Conservation (phyloP, 768 basidiomycete species). For the Boletales sp. region DNA sequence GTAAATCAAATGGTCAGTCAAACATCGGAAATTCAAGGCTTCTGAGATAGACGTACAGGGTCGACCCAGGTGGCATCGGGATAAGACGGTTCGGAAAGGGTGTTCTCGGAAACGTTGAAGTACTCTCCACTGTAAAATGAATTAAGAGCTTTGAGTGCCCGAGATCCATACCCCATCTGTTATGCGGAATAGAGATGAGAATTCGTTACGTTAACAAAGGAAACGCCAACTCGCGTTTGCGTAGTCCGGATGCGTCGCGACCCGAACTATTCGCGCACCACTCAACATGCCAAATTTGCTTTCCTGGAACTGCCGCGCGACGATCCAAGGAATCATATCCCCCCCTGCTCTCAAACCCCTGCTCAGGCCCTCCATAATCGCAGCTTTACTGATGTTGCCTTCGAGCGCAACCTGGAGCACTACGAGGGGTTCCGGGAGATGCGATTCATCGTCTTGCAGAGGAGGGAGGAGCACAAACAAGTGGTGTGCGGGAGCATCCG, state of each 20-base stretch:
- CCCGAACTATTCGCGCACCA: conserved; percentile 86
- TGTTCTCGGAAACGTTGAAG: conserved; percentile 75
- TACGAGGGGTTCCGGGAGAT: conserved; percentile 91
- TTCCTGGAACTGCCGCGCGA: conserved; percentile 95
- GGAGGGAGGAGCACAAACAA: conserved; percentile 95
- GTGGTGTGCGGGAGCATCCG: conserved; percentile 95
- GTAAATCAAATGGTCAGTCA: conserved; percentile 1
- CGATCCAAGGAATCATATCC: conserved; percentile 97
- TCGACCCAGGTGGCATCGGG: conserved; percentile 53
- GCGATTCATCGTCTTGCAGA: conserved; percentile 83
- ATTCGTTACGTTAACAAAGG: neutral
- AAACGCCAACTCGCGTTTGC: conserved; percentile 59
- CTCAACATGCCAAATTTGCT: conserved; percentile 88
- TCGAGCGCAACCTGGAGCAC: conserved; percentile 96
- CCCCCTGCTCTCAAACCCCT: conserved; percentile 85
- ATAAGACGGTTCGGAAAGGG: conserved; percentile 48
- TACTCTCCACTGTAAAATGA: conserved; percentile 92
- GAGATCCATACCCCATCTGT: conserved; percentile 95
- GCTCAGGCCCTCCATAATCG: conserved; percentile 80
- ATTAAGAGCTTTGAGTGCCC: conserved; percentile 83
- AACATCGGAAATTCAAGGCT: neutral
- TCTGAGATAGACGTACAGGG: conserved; percentile 31
- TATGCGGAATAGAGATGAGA: neutral
- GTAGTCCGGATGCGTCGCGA: conserved; percentile 96
- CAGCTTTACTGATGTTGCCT: conserved; percentile 83